Base-by-base conservation (phyloP, 108 stramenopile species). In the Skeletonema menzelii region DNA sequence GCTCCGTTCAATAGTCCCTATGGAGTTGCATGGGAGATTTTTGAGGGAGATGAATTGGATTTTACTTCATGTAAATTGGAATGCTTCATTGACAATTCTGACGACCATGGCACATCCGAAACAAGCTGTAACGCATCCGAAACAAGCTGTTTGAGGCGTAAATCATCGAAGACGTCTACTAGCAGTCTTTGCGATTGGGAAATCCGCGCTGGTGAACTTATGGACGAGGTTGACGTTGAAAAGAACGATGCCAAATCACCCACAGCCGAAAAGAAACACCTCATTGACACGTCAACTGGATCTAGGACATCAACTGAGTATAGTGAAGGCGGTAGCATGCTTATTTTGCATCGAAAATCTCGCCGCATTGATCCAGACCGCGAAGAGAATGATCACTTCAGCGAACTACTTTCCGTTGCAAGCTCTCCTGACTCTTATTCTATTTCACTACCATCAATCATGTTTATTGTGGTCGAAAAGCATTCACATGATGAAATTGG, bases 371-470 rank as follows among this genome's bases (percentile, higher is more conserved):
- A 53, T 22, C 49, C 49, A 22, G 49, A 53, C 22, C 22, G 49
- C 22, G 49, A 53, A 24, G 49, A 53, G 22, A 53, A 53, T 22
- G 49, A 53, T 14, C 28, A 46, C 34, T 35, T 70, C 28, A 60
- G 24, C 32, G 72, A 73, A 58, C 27, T 73, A 10, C 72, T 73
- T 32, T 73, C 72, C 3, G 72, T 65, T n/a, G 72, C 72, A 31
- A 73, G 72, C 19, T 65, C 47, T 67, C 12, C 26, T 49, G 26
- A 32, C 35, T 19, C 74, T 34, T 4, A 24, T 22, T 22, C 22
- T 28, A 67, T 65, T 49, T 11, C 47, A 27, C 17, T 65, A 26
- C 65, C 65, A 11, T 31, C 47, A 11, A 57, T 75, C 42, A 13
- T 61, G 1, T 34, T 38, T 26, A 47, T 75, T 31, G 53, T 32